A percentile compares a stretch with the other conserved stretches of the same genome.
Evolutionary conservation across 768 basidiomycete genomes (phyloP).

Genomic region (Pleurotus djamor): DNA sequence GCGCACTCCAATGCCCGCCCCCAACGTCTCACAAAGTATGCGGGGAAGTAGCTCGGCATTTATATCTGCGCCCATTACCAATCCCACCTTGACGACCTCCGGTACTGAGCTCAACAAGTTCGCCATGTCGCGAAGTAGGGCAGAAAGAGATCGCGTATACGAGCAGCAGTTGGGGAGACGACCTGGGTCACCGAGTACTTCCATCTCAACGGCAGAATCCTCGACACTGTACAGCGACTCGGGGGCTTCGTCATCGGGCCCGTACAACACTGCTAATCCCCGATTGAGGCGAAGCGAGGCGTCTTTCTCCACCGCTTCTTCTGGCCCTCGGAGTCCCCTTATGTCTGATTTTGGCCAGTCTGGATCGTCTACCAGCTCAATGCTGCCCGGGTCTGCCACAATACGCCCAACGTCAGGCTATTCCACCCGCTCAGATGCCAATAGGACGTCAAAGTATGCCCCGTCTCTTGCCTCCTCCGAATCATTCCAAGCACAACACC

Average conservation of each 20-base stretch:
- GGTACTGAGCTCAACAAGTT: slow-evolving; percentile 74
- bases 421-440: slow-evolving; percentile 55
- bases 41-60: slow-evolving; percentile 28
- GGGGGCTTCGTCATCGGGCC: slow-evolving; percentile 31
- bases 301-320: slow-evolving; percentile 28
- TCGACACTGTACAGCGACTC: slow-evolving; percentile 58
- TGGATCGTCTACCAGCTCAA: background rate
- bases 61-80: slow-evolving; percentile 84
- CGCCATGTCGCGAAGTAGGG: slow-evolving; percentile 44
- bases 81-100: slow-evolving; percentile 69
- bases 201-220: slow-evolving; percentile 54
- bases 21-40: slow-evolving; percentile 52
- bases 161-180: slow-evolving; percentile 33
- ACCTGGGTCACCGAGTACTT: slow-evolving; percentile 49
- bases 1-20: slow-evolving; percentile 58
- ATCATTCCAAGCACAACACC: slow-evolving; percentile 48
- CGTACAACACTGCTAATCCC: slow-evolving; percentile 16
- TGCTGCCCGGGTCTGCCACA: slow-evolving; percentile 27
- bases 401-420: slow-evolving; percentile 48
- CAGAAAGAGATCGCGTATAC: slow-evolving; percentile 56
- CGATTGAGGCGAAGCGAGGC: slow-evolving; percentile 55
- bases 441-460: slow-evolving; percentile 62
- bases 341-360: slow-evolving; percentile 53
- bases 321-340: slow-evolving; percentile 46
- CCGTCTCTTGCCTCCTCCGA: slow-evolving; percentile 51